Evolutionary conservation across 768 basidiomycete genomes (phyloP).

Genomic region (Mycena rebaudengoi): DNA sequence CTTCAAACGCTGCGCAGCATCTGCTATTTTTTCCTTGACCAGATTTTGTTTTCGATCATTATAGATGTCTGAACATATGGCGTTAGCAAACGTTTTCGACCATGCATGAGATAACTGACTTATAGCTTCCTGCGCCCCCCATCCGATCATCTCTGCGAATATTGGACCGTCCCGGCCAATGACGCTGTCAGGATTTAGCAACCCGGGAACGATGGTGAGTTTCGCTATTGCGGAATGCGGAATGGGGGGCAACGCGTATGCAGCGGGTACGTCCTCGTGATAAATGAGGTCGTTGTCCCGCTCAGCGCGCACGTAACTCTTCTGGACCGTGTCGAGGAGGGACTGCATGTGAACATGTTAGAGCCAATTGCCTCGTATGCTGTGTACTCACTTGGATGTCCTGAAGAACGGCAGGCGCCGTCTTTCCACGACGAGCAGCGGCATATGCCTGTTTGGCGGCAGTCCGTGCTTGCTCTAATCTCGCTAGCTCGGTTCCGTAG

Average conservation of each 20-base stretch:
- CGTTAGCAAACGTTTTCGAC: not conserved
- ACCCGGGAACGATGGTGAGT: conserved; percentile 59
- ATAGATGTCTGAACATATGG: conserved; percentile 75
- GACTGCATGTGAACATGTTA: no score
- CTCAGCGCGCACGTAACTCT: conserved; percentile 73
- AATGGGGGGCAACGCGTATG: conserved; percentile 72
- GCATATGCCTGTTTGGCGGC: conserved; percentile 78
- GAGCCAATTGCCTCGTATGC: no score
- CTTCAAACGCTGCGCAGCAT: conserved; percentile 69
- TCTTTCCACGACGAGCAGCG: conserved; percentile 67
- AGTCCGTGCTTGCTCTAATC: conserved; percentile 72
- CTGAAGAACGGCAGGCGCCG: conserved; percentile 69
- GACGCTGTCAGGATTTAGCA: conserved; percentile 65
- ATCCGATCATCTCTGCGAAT: conserved; percentile 80
- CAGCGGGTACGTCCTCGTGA: conserved; percentile 84
- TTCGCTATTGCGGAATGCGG: conserved; percentile 73
- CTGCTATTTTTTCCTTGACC: conserved; percentile 71
- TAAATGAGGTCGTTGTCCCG: conserved; percentile 97
- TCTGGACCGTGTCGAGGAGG: conserved; percentile 74
- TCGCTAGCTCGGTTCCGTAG: conserved; percentile 88
- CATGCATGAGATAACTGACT: conserved; percentile 60
- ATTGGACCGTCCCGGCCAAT: conserved; percentile 65
- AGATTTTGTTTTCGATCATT: conserved; percentile 80
- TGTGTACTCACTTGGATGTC: conserved; percentile 78
- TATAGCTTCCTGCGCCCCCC: conserved; percentile 90